phyloP scores from a whole-genome alignment of 2,329 filamentous ascomycete species.

The Tolypocladium cylindrosporum region DNA sequence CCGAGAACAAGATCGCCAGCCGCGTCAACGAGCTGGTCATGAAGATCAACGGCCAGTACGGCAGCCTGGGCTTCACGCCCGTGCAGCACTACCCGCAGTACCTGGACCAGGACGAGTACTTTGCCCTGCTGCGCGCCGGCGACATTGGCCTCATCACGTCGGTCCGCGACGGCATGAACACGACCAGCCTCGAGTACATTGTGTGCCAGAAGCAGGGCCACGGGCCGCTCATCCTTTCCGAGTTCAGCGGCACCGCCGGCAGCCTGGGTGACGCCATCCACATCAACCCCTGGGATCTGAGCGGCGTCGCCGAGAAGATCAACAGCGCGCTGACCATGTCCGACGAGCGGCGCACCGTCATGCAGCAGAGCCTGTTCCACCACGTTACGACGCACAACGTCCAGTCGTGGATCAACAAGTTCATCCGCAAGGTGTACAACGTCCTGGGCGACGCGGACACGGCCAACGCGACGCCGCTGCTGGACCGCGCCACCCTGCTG shows the following conservation, averaged over 20 bases:
- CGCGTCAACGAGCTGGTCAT: slow-evolving; percentile 86
- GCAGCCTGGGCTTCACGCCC: slow-evolving; percentile 78
- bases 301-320: slow-evolving; percentile 74
- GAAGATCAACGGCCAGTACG: slow-evolving; percentile 83
- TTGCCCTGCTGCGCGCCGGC: slow-evolving; percentile 80
- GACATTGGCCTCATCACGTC: slow-evolving; percentile 93
- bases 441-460: slow-evolving; percentile 71
- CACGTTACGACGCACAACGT: slow-evolving; percentile 83
- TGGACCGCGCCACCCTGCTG: slow-evolving; percentile 66
- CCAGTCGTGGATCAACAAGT: slow-evolving; percentile 73
- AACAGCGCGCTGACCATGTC: slow-evolving; percentile 73
- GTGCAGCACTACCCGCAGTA: slow-evolving; percentile 95
- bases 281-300: slow-evolving; percentile 93
- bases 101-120: slow-evolving; percentile 81
- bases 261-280: slow-evolving; percentile 79
- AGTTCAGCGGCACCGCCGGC: slow-evolving; percentile 90
- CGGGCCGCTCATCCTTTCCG: slow-evolving; percentile 84
- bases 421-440: slow-evolving; percentile 67
- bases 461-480: slow-evolving; percentile 65
- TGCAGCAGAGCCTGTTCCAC: slow-evolving; percentile 67
- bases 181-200: slow-evolving; percentile 89
- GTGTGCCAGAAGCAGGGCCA: slow-evolving; percentile 81
- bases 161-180: slow-evolving; percentile 96
- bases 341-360: slow-evolving; percentile 50
- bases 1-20: slow-evolving; percentile 71